Evolutionary conservation across 805 yeast species (phyloP).

Genomic region (Metschnikowia hibisci): DNA sequence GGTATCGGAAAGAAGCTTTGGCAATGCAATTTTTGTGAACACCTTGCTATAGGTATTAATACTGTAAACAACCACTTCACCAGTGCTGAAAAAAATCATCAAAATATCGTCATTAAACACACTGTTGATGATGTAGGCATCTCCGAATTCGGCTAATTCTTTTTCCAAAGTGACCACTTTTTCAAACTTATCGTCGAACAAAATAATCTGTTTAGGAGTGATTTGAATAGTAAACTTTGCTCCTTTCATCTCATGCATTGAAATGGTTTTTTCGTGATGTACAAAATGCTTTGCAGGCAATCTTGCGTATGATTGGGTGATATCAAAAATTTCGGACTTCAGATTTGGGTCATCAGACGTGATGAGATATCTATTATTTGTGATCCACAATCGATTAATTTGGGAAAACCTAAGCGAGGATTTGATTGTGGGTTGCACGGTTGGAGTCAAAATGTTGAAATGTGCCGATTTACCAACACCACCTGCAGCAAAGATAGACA

Average conservation of each 20-base stretch:
- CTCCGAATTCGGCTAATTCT: constrained; percentile 28
- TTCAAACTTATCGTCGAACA: constrained; percentile 59
- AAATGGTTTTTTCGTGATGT: constrained; percentile 59
- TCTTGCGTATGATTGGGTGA: constrained; percentile 58
- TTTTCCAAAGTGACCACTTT: constrained; percentile 46
- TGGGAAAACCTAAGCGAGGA: constrained; percentile 69
- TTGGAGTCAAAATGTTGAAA: constrained; percentile 60
- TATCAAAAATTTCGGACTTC: constrained; percentile 66
- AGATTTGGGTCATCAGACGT: constrained; percentile 65
- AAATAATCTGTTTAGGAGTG: constrained; percentile 57
- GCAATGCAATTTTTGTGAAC: constrained; percentile 34
- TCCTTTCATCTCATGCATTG: constrained; percentile 55
- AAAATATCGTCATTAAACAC: constrained; percentile 60
- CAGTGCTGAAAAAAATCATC: constrained; percentile 60
- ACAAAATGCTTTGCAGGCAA: constrained; percentile 60
- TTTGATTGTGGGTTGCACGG: constrained; percentile 63
- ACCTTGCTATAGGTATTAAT: constrained; percentile 38
- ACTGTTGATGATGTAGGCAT: constrained; percentile 62
- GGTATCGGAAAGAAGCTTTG: constrained; percentile 40
- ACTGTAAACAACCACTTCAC: constrained; percentile 59
- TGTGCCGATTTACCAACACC: constrained; percentile 58
- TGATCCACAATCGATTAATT: constrained; percentile 73
- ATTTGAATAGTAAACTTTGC: constrained; percentile 69
- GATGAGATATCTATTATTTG: constrained; percentile 57
- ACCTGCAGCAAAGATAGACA: constrained; percentile 63